Base-by-base conservation (phyloP, 2,329 filamentous ascomycete genomes). In the Rhytidhysteron rufulum region DNA sequence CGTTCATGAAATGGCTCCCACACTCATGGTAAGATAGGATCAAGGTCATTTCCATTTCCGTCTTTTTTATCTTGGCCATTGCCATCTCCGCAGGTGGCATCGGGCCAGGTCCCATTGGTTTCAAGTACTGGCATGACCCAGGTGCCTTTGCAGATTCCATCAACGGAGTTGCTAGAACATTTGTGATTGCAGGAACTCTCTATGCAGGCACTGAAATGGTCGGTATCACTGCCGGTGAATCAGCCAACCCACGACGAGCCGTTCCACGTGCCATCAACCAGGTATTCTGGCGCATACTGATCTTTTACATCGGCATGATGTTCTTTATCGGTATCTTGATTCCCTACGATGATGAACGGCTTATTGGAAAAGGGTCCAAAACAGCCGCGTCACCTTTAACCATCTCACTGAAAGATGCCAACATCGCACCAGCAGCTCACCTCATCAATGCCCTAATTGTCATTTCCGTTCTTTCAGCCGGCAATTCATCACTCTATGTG, bases 101-200 rank as follows among this genome's bases (percentile, higher is more conserved):
- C 24, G 47, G 44, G 3, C 46, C 46, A 31, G 32, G 19, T 9
- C n/a, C 32, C 5, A 49, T 54, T 32, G 49, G 49, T 3, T 50
- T 48, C 39, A 43, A 58, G 37, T 67, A 68, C 43, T 68, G 62
- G 58, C 20, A 45, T 19, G 32, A 54, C 27, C 49, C 51, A 4
- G 50, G 50, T 10, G 42, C 50, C 19, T 53, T 53, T 38, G 46
- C 46, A 9, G 40, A 49, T 25, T 40, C 34, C 16, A 45, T 53
- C 31, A 49, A 50, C 18, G 48, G 48, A 6, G 47, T 51, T 4
- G 49, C 49, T 6, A 37, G 39, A 31, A 47, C 43, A 4, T 50
- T 51, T 20, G 49, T 51, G 18, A 40, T 50, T 21, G 48, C 48
- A 5, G 46, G 39, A 5, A 45, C 44, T 5, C 37, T 47, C 13